These are phyloP conservation scores for Stropharia rugosoannulata DNA, from an alignment of 768 basidiomycete genomes.

Conservation along the genomic window DNA sequence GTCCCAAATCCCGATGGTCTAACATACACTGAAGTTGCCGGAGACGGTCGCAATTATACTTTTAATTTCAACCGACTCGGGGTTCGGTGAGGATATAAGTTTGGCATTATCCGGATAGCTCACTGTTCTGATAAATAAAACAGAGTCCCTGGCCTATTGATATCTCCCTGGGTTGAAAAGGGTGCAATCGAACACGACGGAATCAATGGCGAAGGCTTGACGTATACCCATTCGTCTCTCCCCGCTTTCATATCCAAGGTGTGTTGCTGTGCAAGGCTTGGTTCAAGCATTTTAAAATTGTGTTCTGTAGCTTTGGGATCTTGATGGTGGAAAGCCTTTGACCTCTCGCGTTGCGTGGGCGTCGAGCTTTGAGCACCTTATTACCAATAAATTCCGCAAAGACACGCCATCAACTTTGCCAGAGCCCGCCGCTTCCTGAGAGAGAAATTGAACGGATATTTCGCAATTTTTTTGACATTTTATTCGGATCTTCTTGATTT, in stretches of 20 bases:
- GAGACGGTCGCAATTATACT: constrained; percentile 20
- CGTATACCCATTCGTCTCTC: constrained; percentile 14
- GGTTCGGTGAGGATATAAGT: constrained; percentile 12
- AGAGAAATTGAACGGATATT: background rate
- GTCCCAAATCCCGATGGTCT: constrained; percentile 23
- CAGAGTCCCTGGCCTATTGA: constrained; percentile 24
- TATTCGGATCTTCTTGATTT: background rate
- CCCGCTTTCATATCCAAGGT: constrained; percentile 8
- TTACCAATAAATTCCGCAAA: constrained; percentile 3
- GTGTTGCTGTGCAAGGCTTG: background rate
- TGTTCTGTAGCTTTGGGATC: constrained; percentile 11
- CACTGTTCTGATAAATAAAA: background rate
- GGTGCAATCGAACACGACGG: constrained; percentile 24
- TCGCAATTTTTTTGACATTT: background rate
- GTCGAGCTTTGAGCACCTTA: constrained; percentile 16
- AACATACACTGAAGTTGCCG: constrained; percentile 25
- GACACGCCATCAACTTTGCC: constrained; percentile 7
- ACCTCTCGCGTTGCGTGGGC: constrained; percentile 11
- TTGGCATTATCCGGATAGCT: background rate
- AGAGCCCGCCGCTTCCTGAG: background rate
- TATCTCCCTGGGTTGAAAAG: constrained; percentile 23
- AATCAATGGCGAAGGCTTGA: constrained; percentile 12
- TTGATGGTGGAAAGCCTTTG: constrained; percentile 2
- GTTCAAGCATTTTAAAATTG: background rate
- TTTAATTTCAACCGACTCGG: constrained; percentile 27